Evolutionary conservation across 2,329 filamentous ascomycete genomes (phyloP).

Genomic region (Trichoderma sp.): DNA sequence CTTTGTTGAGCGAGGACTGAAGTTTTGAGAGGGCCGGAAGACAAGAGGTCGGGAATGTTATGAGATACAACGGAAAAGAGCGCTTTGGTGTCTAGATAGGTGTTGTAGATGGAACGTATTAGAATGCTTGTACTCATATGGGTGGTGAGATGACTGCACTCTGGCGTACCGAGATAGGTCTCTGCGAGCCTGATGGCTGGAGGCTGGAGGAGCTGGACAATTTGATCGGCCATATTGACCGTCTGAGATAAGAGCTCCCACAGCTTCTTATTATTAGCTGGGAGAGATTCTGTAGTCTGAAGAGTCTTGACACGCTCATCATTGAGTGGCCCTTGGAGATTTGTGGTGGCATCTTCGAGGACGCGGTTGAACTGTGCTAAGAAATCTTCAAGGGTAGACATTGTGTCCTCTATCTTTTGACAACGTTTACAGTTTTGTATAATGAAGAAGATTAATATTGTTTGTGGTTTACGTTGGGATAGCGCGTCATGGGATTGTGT

Average conservation of each 20-base stretch:
- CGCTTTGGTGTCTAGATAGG: conserved; percentile 19
- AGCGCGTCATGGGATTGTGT: too few relatives aligned
- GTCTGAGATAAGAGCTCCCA: conserved; percentile 10
- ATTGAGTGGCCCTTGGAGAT: not conserved
- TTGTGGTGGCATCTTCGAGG: not conserved
- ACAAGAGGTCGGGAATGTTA: conserved; percentile 11
- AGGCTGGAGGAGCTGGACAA: conserved; percentile 8
- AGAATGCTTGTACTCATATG: not conserved
- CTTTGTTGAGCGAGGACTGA: not conserved
- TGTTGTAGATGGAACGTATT: not conserved
- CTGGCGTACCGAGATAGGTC: not conserved
- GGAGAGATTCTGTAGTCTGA: not conserved
- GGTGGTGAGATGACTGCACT: not conserved
- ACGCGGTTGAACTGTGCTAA: not conserved
- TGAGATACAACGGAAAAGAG: conserved; percentile 4
- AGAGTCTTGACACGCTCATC: not conserved
- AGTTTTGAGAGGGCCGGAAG: not conserved
- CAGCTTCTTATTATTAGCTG: not conserved
- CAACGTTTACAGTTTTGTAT: not conserved
- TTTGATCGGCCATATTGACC: conserved; percentile 9
- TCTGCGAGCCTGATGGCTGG: conserved; percentile 11
- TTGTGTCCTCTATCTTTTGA: not conserved
- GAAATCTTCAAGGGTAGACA: not conserved
- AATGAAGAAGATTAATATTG: not conserved
- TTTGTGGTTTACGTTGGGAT: not conserved